These are phyloP conservation scores for Chenopodium quinoa DNA, from an alignment of 148 eudicot genomes.

Conservation along the genomic window DNA sequence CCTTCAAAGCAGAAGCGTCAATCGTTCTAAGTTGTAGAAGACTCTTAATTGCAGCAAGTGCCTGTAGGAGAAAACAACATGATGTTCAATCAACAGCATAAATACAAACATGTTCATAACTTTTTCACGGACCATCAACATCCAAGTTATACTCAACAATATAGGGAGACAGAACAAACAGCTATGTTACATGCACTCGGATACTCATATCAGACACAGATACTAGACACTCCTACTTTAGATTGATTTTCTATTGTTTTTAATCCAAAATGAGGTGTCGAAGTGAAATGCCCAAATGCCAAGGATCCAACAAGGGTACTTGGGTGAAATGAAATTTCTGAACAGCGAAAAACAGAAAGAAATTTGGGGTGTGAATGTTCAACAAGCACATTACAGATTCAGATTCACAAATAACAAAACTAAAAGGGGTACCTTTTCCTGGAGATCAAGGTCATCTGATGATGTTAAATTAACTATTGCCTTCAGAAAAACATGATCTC, in stretches of 20 bases:
- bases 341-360: not conserved
- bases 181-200: not conserved
- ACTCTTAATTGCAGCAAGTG: constrained; percentile 67
- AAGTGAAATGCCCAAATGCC: not conserved
- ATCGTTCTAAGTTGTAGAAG: constrained; percentile 53
- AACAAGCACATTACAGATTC: not conserved
- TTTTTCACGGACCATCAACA: not conserved
- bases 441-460: constrained; percentile 77
- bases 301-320: not conserved
- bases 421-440: constrained; percentile 64
- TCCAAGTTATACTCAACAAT: not conserved
- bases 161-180: not conserved
- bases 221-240: not conserved
- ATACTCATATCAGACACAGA: not conserved
- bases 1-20: constrained; percentile 53
- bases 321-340: not conserved
- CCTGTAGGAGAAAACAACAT: constrained; percentile 40
- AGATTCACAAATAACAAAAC: not conserved
- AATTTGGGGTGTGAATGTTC: not conserved
- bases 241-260: not conserved
- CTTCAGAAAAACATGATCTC: constrained; percentile 58
- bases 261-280: not conserved
- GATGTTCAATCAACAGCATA: not conserved
- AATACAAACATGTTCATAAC: not conserved
- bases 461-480: constrained; percentile 61